These are phyloP conservation scores for Heimioporus retisporus DNA, from an alignment of 1,284 basidiomycete species.

Conservation along the genomic window DNA sequence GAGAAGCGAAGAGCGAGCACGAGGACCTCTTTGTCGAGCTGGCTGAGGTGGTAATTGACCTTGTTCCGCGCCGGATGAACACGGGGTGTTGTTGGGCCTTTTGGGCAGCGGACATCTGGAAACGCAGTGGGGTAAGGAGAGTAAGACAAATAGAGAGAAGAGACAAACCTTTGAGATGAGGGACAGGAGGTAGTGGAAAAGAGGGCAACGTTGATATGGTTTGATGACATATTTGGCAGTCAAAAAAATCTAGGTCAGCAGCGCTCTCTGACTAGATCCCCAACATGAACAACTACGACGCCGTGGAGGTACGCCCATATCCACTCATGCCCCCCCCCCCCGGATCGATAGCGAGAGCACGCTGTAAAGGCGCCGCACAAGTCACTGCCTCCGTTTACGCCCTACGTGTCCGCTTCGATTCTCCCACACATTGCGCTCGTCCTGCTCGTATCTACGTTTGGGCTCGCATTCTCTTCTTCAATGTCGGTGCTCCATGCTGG, in stretches of 20 bases:
- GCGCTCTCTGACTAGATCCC: too few species aligned
- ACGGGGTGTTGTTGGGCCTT: slow-evolving; percentile 49
- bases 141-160: background rate
- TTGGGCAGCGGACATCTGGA: slow-evolving; percentile 80
- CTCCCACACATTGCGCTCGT: slow-evolving; percentile 82
- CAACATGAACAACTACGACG: slow-evolving; percentile 52
- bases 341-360: slow-evolving; percentile 2
- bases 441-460: slow-evolving; percentile 80
- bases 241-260: slow-evolving; percentile 46
- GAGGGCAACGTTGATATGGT: slow-evolving; percentile 53
- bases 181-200: background rate
- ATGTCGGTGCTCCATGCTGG: slow-evolving; percentile 65
- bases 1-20: too few species aligned
- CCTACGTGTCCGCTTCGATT: slow-evolving; percentile 69
- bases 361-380: slow-evolving; percentile 60
- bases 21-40: slow-evolving; percentile 96
- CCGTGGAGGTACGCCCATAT: slow-evolving; percentile 50
- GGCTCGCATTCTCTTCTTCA: slow-evolving; percentile 88
- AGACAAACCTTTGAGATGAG: background rate
- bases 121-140: background rate
- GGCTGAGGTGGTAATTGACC: slow-evolving; percentile 78
- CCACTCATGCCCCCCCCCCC: slow-evolving; percentile 2
- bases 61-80: slow-evolving; percentile 81
- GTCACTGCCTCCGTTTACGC: slow-evolving; percentile 70
- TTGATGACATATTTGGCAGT: slow-evolving; percentile 61